Evolutionary conservation across 495 filamentous ascomycete species (phyloP).

Genomic region (Aspergillus ellipticus): DNA sequence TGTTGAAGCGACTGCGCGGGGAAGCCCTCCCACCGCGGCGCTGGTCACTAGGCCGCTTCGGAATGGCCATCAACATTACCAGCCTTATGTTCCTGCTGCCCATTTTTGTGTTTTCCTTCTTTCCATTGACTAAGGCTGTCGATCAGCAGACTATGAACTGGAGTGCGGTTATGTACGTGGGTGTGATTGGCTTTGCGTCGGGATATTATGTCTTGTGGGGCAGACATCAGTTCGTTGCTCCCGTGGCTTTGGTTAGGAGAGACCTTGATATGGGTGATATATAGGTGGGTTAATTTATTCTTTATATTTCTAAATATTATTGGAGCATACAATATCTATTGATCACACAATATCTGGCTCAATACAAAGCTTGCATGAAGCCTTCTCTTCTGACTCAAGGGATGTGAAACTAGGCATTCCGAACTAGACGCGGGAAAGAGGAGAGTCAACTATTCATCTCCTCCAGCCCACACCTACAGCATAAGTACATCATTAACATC

Average conservation of each 20-base stretch:
- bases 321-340: no score
- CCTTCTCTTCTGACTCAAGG: no score
- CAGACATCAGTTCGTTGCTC: slow-evolving; percentile 40
- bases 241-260: slow-evolving; percentile 45
- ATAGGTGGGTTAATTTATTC: neutral
- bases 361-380: no score
- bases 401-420: no score
- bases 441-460: neutral
- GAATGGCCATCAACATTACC: slow-evolving; percentile 44
- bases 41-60: slow-evolving; percentile 48
- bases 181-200: slow-evolving; percentile 42
- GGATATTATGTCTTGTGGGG: slow-evolving; percentile 42
- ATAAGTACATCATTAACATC: neutral
- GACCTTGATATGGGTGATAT: slow-evolving; percentile 10
- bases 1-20: slow-evolving; percentile 41
- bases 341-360: no score
- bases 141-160: slow-evolving; percentile 45
- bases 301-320: no score
- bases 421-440: no score
- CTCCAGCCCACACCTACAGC: neutral
- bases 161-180: slow-evolving; percentile 45
- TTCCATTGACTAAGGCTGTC: slow-evolving; percentile 43
- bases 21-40: slow-evolving; percentile 40
- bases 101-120: slow-evolving; percentile 52
- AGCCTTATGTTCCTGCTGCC: slow-evolving; percentile 40